Conservation (phyloP, 345 rosid species). For the Ricinus communis region DNA sequence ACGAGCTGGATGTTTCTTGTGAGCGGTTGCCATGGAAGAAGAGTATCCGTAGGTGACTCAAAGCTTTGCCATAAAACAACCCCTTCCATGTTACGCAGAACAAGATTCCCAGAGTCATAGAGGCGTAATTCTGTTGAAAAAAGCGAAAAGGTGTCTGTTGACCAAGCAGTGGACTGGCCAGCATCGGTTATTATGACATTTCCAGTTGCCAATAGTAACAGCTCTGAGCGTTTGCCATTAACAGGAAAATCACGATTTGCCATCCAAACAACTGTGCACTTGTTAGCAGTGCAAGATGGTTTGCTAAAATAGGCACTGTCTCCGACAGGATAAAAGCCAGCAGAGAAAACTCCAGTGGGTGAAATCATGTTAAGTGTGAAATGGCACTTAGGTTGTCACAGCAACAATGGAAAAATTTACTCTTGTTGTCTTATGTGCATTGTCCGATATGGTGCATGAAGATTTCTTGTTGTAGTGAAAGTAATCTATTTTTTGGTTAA, state of each 20-base stretch:
- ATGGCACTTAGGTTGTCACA: too few relatives aligned
- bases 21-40: not conserved
- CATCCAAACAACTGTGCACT: not conserved
- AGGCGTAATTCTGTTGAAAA: not conserved
- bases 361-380: too few relatives aligned
- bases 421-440: too few relatives aligned
- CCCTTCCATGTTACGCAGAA: not conserved
- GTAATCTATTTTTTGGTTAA: too few relatives aligned
- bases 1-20: not conserved
- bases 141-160: not conserved
- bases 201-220: not conserved
- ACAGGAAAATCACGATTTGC: not conserved
- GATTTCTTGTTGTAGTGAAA: too few relatives aligned
- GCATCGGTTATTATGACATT: not conserved
- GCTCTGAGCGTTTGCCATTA: not conserved
- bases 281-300: not conserved
- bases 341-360: not conserved
- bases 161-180: not conserved
- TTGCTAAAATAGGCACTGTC: not conserved
- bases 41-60: not conserved
- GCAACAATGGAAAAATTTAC: too few relatives aligned
- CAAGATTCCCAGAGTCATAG: not conserved
- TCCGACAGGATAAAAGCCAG: not conserved
- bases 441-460: too few relatives aligned
- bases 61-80: not conserved